These are phyloP conservation scores for Tricholoma sp. DNA, from an alignment of 768 basidiomycete genomes.

Conservation along the genomic window DNA sequence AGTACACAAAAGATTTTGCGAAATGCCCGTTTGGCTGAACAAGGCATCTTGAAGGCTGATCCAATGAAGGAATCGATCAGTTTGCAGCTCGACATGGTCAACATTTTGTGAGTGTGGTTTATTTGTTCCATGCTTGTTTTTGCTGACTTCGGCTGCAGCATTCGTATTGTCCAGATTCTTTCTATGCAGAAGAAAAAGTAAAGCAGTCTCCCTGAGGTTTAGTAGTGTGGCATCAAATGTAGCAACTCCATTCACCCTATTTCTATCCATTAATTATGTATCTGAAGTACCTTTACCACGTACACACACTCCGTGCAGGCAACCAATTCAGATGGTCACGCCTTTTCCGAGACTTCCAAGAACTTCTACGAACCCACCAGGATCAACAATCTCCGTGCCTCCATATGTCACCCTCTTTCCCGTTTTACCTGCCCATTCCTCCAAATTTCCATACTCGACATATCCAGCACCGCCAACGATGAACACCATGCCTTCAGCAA, in stretches of 20 bases:
- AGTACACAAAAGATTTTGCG: conserved; percentile 84
- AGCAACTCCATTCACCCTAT: not conserved
- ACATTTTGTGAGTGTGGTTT: conserved; percentile 64
- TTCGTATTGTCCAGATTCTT: conserved; percentile 79
- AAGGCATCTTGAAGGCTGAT: conserved; percentile 62
- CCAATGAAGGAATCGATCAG: conserved; percentile 75
- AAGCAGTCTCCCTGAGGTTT: not conserved
- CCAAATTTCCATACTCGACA: conserved; percentile 94
- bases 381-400: conserved; percentile 91
- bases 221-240: not conserved
- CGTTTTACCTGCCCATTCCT: conserved; percentile 84
- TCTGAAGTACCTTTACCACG: not conserved
- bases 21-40: conserved; percentile 70
- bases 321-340: conserved; percentile 12
- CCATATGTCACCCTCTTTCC: conserved; percentile 91
- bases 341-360: conserved; percentile 60
- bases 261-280: not conserved
- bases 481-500: conserved; percentile 86
- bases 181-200: conserved; percentile 52
- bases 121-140: not conserved
- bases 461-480: conserved; percentile 96
- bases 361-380: conserved; percentile 74
- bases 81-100: conserved; percentile 83
- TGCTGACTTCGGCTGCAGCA: conserved; percentile 31
- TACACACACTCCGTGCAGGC: not conserved